phyloP scores from a whole-genome alignment of 352 stramenopile species.

The Phytophthora pisi region DNA sequence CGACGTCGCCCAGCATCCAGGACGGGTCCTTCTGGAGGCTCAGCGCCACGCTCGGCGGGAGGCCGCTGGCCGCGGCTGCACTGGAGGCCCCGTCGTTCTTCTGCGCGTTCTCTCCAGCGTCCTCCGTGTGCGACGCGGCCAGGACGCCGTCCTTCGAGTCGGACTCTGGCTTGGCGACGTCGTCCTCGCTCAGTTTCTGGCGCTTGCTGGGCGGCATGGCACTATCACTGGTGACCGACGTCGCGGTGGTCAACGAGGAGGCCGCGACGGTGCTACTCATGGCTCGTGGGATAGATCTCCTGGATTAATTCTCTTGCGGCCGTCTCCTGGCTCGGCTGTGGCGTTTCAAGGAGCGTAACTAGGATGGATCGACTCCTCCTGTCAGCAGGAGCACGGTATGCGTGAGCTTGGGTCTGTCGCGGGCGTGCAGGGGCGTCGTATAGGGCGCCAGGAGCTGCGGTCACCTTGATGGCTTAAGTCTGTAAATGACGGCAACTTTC shows the following conservation, averaged over 20 bases:
- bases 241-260: not conserved
- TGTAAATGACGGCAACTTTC: constrained; percentile 20
- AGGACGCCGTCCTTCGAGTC: constrained; percentile 35
- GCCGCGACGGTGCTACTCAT: constrained; percentile 31
- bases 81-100: constrained; percentile 20
- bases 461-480: constrained; percentile 3
- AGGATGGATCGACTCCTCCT: constrained; percentile 3
- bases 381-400: constrained; percentile 1
- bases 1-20: constrained; percentile 78
- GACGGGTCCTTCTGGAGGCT: constrained; percentile 76
- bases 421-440: not conserved
- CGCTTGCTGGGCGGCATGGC: constrained; percentile 51
- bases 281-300: not conserved
- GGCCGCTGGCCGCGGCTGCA: not conserved
- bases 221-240: not conserved
- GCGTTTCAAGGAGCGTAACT: not conserved
- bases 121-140: constrained; percentile 21
- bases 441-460: constrained; percentile 1
- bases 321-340: constrained; percentile 1
- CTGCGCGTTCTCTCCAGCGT: constrained; percentile 20
- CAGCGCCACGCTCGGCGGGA: constrained; percentile 55
- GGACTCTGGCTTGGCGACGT: constrained; percentile 18
- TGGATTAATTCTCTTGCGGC: not conserved
- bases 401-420: not conserved
- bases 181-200: constrained; percentile 53